Evolutionary conservation across 768 basidiomycete species (phyloP).

Genomic region (Russula sp.): DNA sequence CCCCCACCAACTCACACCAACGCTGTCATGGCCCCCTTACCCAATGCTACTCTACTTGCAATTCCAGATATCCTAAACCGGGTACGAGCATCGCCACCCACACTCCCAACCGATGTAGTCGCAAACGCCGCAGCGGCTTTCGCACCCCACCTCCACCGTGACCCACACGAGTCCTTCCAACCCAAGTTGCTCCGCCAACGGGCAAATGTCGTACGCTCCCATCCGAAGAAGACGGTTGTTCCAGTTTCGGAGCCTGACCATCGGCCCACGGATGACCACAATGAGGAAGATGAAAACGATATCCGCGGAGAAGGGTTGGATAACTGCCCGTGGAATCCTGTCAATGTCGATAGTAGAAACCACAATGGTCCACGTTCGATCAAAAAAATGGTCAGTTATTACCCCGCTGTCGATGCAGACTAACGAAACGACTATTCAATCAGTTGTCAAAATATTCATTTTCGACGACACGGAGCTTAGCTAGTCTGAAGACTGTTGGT

Average conservation of each 20-base stretch:
- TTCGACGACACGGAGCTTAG: neutral
- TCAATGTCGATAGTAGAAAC: neutral
- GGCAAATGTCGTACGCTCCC: neutral
- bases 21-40: conserved; percentile 7
- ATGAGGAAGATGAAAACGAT: neutral
- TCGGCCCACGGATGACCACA: neutral
- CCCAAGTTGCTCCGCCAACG: neutral
- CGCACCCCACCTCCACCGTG: neutral
- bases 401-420: neutral
- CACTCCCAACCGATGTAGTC: no score
- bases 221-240: neutral
- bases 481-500: neutral
- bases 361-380: neutral
- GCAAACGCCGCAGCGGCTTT: neutral
- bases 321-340: neutral
- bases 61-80: conserved; percentile 7
- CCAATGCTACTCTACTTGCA: conserved; percentile 11
- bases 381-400: conserved; percentile 1
- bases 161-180: neutral
- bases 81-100: neutral
- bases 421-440: neutral
- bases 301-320: neutral
- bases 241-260: neutral
- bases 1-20: conserved; percentile 8
- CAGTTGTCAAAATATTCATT: neutral